Conservation (phyloP, 768 basidiomycete species). For the Lentinula sp. region DNA sequence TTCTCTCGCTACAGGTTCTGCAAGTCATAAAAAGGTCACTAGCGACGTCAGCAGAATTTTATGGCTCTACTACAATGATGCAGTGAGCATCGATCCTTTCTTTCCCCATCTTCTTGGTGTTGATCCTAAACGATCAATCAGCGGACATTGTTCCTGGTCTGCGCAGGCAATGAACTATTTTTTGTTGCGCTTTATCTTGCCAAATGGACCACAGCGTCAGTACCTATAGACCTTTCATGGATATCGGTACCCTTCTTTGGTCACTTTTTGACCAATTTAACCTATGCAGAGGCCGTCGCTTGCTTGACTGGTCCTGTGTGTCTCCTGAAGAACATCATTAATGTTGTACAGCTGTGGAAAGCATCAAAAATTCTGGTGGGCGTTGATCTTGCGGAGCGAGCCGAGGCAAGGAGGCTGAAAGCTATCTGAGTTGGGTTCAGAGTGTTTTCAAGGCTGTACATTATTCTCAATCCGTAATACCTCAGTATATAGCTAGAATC, state of each 20-base stretch:
- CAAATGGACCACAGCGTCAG: conserved; percentile 73
- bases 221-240: conserved; percentile 33
- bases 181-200: conserved; percentile 93
- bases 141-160: conserved; percentile 87
- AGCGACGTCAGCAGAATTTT: conserved; percentile 91
- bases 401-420: conserved; percentile 46
- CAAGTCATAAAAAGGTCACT: conserved; percentile 88
- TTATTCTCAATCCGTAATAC: not conserved
- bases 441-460: not conserved
- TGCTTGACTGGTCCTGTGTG: conserved; percentile 60
- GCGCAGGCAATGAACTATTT: conserved; percentile 93
- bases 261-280: conserved; percentile 33
- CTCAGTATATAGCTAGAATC: not conserved
- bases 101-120: not conserved
- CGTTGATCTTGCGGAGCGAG: conserved; percentile 84
- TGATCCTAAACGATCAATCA: conserved; percentile 20
- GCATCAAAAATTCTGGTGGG: conserved; percentile 93
- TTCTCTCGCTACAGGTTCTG: conserved; percentile 89
- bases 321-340: conserved; percentile 84
- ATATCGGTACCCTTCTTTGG: conserved; percentile 12
- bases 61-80: conserved; percentile 90
- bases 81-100: conserved; percentile 45
- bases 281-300: conserved; percentile 76
- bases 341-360: conserved; percentile 96
- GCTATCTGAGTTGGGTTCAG: not conserved